phyloP scores from a whole-genome alignment of 345 rosid genomes.

The Citrus inodora region DNA sequence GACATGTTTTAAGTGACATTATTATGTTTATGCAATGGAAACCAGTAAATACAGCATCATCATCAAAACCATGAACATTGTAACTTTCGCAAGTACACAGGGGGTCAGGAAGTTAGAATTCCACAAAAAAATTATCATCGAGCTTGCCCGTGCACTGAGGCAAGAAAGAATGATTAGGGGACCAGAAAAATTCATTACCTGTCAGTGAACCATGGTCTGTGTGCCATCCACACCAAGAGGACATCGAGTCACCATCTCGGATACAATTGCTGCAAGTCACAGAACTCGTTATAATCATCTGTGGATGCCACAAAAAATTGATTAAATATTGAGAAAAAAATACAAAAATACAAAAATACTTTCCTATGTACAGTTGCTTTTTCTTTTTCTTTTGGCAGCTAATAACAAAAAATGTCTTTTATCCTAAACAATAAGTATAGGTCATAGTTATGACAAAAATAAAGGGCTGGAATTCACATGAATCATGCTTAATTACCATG shows the following conservation, averaged over 20 bases:
- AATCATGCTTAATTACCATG: neutral
- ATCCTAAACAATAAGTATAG: neutral
- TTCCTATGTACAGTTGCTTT: neutral
- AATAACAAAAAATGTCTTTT: neutral
- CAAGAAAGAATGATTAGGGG: slow-evolving; percentile 14
- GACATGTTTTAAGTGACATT: neutral
- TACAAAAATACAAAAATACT: neutral
- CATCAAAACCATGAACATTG: neutral
- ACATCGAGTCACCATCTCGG: slow-evolving; percentile 48
- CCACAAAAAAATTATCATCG: neutral
- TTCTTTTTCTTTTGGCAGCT: neutral
- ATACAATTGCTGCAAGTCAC: slow-evolving; percentile 40
- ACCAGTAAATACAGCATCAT: neutral
- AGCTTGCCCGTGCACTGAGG: neutral
- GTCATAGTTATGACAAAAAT: neutral
- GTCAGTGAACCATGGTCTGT: slow-evolving; percentile 89
- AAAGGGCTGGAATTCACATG: neutral
- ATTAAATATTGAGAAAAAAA: neutral
- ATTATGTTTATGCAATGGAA: neutral
- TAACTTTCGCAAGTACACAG: neutral
- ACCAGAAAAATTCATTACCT: slow-evolving; percentile 34
- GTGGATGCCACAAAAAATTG: slow-evolving; percentile 8
- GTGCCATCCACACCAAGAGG: slow-evolving; percentile 99
- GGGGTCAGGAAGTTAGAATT: neutral
- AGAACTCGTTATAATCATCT: slow-evolving; percentile 9